Conservation (phyloP, 225 moss, liverwort and hornwort species). For the Straminergon stramineum region DNA sequence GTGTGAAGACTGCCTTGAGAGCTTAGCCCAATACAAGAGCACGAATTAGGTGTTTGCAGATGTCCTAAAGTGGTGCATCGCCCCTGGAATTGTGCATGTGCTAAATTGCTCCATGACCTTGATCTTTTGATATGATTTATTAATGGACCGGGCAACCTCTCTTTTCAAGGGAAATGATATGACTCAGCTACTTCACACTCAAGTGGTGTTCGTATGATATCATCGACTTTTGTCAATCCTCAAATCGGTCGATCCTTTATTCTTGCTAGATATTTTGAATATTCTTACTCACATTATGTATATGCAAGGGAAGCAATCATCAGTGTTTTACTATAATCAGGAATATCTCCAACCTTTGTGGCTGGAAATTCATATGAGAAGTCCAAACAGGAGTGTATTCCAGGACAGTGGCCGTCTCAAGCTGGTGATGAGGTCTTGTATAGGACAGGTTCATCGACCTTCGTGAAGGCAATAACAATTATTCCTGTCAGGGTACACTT, state of each 20-base stretch:
- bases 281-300: neutral
- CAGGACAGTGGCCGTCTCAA: conserved; percentile 33
- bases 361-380: conserved; percentile 10
- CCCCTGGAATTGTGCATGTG: neutral
- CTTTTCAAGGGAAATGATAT: neutral
- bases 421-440: conserved; percentile 39
- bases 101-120: neutral
- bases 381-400: conserved; percentile 38
- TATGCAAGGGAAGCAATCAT: neutral
- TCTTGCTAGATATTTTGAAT: neutral
- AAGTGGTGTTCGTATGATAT: conserved; percentile 4
- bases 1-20: neutral
- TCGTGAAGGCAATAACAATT: conserved; percentile 26
- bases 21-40: neutral
- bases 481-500: neutral
- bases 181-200: conserved; percentile 7
- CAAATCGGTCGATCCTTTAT: neutral
- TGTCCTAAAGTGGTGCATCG: conserved; percentile 1
- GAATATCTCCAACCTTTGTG: conserved; percentile 16
- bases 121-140: neutral
- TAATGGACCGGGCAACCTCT: neutral
- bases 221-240: conserved; percentile 1
- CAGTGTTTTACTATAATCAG: neutral
- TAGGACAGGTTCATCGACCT: conserved; percentile 3
- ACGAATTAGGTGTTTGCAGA: neutral